Conservation (phyloP, 352 stramenopile species). For the Globisporangium recalcitrans region DNA sequence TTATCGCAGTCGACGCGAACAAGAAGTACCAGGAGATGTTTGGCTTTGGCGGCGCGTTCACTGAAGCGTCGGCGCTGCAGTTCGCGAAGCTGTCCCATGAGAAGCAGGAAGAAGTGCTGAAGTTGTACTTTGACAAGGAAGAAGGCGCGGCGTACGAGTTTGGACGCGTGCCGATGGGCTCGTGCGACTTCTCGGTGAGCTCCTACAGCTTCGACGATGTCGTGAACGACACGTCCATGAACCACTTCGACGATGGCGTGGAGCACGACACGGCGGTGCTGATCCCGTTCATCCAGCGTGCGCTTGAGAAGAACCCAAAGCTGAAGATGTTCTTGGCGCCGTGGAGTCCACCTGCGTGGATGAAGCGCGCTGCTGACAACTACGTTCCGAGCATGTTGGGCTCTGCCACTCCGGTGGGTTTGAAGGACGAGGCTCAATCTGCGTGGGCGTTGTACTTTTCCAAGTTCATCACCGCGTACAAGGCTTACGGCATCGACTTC, state of each 20-base stretch:
- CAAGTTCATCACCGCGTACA: constrained; percentile 90
- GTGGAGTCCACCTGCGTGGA: constrained; percentile 89
- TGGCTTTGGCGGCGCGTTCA: constrained; percentile 92
- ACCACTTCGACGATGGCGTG: constrained; percentile 75
- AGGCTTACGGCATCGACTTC: constrained; percentile 71
- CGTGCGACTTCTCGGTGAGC: constrained; percentile 80
- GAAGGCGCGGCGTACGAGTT: constrained; percentile 84
- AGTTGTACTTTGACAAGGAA: constrained; percentile 84
- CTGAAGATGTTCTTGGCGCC: constrained; percentile 86
- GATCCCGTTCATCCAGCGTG: constrained; percentile 82
- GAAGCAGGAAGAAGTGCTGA: constrained; percentile 82
- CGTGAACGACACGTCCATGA: constrained; percentile 55
- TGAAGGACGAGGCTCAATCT: constrained; percentile 43
- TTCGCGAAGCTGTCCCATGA: constrained; percentile 72
- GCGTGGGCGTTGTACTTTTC: constrained; percentile 90
- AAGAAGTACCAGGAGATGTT: constrained; percentile 73
- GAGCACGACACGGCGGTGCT: constrained; percentile 71
- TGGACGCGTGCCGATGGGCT: constrained; percentile 89
- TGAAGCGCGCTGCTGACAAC: constrained; percentile 46
- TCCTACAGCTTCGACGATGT: constrained; percentile 89
- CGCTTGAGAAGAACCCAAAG: constrained; percentile 50
- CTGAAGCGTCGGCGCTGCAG: constrained; percentile 85
- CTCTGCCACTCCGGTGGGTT: constrained; percentile 43
- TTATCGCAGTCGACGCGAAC: constrained; percentile 46
- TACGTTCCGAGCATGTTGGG: constrained; percentile 63